phyloP scores from a whole-genome alignment of 148 eudicot genomes.

The Dianthus caryophyllus region DNA sequence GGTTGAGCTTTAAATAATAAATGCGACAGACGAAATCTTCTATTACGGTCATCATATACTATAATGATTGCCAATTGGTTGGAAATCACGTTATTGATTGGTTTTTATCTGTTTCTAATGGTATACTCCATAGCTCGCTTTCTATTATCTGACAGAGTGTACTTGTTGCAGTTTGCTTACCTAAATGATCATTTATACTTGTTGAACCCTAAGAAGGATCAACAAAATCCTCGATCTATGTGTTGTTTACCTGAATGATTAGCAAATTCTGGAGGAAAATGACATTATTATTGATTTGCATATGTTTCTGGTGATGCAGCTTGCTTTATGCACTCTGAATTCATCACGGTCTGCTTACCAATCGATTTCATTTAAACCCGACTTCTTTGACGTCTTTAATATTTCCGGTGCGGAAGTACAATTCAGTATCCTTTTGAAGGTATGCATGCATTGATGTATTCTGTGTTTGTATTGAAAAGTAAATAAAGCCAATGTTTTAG shows the following conservation, averaged over 20 bases:
- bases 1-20: background rate
- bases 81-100: background rate
- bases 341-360: conserved; percentile 94
- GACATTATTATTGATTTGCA: background rate
- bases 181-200: no score
- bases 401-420: conserved; percentile 57
- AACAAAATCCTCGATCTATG: background rate
- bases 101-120: background rate
- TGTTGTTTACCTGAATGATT: background rate
- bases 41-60: no score
- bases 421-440: conserved; percentile 94
- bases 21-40: no score
- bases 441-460: conserved; percentile 2
- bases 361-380: conserved; percentile 68
- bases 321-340: conserved; percentile 66
- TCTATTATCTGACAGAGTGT: no score
- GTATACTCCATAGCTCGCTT: background rate
- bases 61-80: background rate
- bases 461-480: background rate
- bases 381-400: conserved; percentile 65
- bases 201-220: no score
- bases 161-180: no score
- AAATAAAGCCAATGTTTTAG: background rate
- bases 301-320: conserved; percentile 42
- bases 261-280: background rate